Percentiles rank a stretch among this genome's conserved stretches.
phyloP scores from a whole-genome alignment of 352 stramenopile genomes.

The Phytophthora brassicae region DNA sequence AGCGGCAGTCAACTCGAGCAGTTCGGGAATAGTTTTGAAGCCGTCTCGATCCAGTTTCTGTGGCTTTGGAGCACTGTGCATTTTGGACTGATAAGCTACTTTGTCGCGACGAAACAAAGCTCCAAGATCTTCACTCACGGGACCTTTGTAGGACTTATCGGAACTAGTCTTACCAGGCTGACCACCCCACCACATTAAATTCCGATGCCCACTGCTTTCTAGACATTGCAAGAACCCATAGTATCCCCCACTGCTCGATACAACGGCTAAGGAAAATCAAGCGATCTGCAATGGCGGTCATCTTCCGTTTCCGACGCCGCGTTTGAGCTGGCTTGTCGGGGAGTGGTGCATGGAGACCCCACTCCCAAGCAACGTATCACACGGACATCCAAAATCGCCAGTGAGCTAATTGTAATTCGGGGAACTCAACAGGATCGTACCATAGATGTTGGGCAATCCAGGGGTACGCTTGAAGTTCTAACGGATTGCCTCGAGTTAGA shows the following conservation, averaged over 20 bases:
- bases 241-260: slow-evolving; percentile 1
- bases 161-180: neutral
- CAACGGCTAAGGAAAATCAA: neutral
- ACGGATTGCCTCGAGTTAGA: neutral
- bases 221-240: neutral
- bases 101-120: neutral
- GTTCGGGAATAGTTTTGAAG: neutral
- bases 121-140: neutral
- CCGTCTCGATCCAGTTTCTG: neutral
- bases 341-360: neutral
- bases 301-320: neutral
- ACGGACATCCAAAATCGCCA: neutral
- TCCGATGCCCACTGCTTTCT: neutral
- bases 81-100: neutral
- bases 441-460: neutral
- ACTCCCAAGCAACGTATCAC: too few relatives aligned
- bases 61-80: neutral
- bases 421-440: neutral
- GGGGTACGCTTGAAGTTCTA: neutral
- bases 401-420: neutral
- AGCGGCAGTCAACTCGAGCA: neutral
- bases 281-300: neutral
- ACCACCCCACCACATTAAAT: neutral
- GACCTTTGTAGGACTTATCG: neutral
- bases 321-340: neutral